Base-by-base conservation (phyloP, 805 yeast species). In the Lachancea quebecensis region DNA sequence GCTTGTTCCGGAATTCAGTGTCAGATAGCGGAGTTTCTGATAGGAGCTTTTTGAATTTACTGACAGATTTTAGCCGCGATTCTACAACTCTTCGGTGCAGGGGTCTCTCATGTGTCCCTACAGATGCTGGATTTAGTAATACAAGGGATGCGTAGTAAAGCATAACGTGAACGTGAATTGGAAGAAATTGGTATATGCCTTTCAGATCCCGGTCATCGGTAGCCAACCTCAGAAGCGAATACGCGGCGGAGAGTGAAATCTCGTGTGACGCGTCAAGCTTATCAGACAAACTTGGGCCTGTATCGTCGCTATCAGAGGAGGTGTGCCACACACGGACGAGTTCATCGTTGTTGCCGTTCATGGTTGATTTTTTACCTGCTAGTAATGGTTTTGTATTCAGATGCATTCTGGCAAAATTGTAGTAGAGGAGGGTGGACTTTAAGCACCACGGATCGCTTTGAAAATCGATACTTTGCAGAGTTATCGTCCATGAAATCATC, bases 401-500 rank as follows among this genome's bases (percentile, higher is more conserved):
- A 57, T 81, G 83, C 84, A 82, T 79, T 55, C 81, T 79, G 30
- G 89, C 89, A 68, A 81, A 82, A 55, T 82, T 81, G 56, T 82
- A 82, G 56, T 82, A 82, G 36, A 82, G 76, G 47, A 82, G 66
- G 0, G 87, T 81, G 1, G 85, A 79, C 54, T 82, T 82, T 1
- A 84, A 74, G 9, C 84, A 77, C 89, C 89, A 82, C 0, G 72
- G 63, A 33, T 79, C 76, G 39, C 59, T 57, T 27, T 64, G 64
- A 15, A 62, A 66, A 41, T 71, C 72, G 39, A 77, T 71, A 1
- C 85, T 84, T 2, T 84, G 76, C 16, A 82, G 63, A 35, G 81
- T 60, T 10, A 82, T 85, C 0, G 89, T 79, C 89, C 89, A 82
- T 16, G 82, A 81, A 4, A 82, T 85, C 86, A 82, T 82, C 89